Conservation (phyloP, 768 basidiomycete genomes). For the Hortiboletus campestris region DNA sequence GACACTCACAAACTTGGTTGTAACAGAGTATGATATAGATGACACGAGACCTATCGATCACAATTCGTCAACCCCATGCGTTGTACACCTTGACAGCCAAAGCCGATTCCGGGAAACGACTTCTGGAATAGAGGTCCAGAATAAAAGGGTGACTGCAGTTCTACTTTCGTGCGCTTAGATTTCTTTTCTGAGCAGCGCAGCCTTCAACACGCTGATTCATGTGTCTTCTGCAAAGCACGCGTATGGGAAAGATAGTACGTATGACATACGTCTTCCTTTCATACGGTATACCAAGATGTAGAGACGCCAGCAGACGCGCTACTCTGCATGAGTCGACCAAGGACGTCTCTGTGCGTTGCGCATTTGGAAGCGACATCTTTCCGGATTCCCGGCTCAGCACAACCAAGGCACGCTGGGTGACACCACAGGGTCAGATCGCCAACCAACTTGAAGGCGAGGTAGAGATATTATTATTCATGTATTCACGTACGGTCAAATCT, state of each 20-base stretch:
- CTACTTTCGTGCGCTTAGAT: neutral
- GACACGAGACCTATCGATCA: too few relatives aligned
- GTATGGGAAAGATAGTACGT: neutral
- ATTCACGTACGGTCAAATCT: too few relatives aligned
- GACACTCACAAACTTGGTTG: slow-evolving; percentile 8
- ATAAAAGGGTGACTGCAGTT: too few relatives aligned
- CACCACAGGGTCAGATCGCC: neutral
- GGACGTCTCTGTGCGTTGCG: neutral
- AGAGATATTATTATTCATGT: neutral
- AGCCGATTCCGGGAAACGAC: too few relatives aligned
- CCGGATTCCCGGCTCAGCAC: neutral
- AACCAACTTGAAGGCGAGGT: too few relatives aligned
- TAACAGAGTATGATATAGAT: too few relatives aligned
- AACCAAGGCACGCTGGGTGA: neutral
- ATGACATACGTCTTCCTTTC: neutral
- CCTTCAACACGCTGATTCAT: neutral
- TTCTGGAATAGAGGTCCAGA: too few relatives aligned
- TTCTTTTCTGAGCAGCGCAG: neutral
- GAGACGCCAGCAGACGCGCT: neutral
- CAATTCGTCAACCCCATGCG: too few relatives aligned
- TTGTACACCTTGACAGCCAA: too few relatives aligned
- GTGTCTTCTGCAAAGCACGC: neutral
- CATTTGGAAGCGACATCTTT: neutral
- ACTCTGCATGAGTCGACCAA: neutral
- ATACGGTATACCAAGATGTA: neutral